Base-by-base conservation (phyloP, 108 stramenopile genomes). In the Fragilariopsis cylindrus region DNA sequence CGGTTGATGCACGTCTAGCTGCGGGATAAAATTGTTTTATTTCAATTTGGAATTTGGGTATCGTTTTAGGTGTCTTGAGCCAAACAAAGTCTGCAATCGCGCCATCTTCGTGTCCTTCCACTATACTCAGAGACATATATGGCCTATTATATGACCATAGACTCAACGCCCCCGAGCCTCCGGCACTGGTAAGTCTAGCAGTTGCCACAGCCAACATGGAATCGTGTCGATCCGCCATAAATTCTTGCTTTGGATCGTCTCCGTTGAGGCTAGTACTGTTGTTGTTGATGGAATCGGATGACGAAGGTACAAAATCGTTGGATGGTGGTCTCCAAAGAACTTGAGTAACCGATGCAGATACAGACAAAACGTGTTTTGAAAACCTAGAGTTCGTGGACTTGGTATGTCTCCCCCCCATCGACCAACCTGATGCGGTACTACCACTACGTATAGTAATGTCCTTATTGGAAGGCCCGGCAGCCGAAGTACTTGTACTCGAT, bases 171-270 rank as follows among this genome's bases (percentile, higher is more conserved):
- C 93, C 93, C 65, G 84, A 77, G 11, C 90, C 90, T 54, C 90
- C 93, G 45, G 90, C 86, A 74, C 82, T 89, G 4, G 86, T 85
- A n/a, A 89, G 79, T 4, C 88, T 80, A 11, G 87, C 86, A n/a
- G 90, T 95, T 53, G 93, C 86, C 7, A 95, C 93, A 57, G 91
- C 93, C 18, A 95, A 74, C 85, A 91, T 91, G n/a, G 87, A 78
- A 46, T 87, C 90, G 70, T 91, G 87, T 5, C 71, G 81, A 80
- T 85, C 87, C 45, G 41, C 67, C 30, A 65, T 46, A 45, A 21
- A 40, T 57, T 64, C 53, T 30, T 49, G 9, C 54, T 49, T 53
- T 6, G 18, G 19, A 54, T 43, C 8, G 44, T 43, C 19, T 70
- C 42, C 55, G 45, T 30, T 18, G 9, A 8, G 15, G n/a, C 16